A percentile compares a stretch with the other conserved stretches of the same genome.
Conservation (phyloP, 345 rosid species). For the Hibiscus mutabilis region DNA sequence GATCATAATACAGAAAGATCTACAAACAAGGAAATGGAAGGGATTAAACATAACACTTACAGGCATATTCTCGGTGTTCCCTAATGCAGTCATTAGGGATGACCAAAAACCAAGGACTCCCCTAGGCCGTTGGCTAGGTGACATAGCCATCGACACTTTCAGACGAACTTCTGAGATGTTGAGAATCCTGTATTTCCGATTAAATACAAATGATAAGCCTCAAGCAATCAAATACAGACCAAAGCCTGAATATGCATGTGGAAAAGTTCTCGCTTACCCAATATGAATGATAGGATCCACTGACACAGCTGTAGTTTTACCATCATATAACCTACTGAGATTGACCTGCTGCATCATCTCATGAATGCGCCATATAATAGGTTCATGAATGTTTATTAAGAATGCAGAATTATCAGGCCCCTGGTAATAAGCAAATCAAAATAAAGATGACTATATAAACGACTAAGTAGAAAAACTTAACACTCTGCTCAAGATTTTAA, state of each 20-base stretch:
- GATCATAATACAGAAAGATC: slow-evolving; percentile 1
- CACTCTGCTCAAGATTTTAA: slow-evolving; percentile 1
- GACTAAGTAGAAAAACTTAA: background rate
- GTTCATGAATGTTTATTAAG: slow-evolving; percentile 85
- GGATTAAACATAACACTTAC: slow-evolving; percentile 39
- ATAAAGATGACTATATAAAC: slow-evolving; percentile 7
- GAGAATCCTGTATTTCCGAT: slow-evolving; percentile 58
- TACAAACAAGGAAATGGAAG: background rate
- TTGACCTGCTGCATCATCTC: slow-evolving; percentile 94
- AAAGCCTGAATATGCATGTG: background rate
- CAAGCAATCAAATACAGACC: slow-evolving; percentile 8
- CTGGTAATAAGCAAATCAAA: slow-evolving; percentile 30
- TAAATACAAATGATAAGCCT: slow-evolving; percentile 2
- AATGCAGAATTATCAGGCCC: slow-evolving; percentile 86
- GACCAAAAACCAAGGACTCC: slow-evolving; percentile 99
- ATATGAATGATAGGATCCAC: slow-evolving; percentile 95
- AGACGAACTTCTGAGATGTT: slow-evolving; percentile 83
- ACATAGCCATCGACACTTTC: slow-evolving; percentile 87
- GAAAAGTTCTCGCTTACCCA: slow-evolving; percentile 47
- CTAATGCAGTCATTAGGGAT: slow-evolving; percentile 96
- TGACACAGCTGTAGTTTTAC: slow-evolving; percentile 74
- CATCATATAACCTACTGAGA: slow-evolving; percentile 54
- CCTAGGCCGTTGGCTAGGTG: slow-evolving; percentile 90
- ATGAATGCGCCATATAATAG: slow-evolving; percentile 97
- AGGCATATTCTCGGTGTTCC: slow-evolving; percentile 95